Percentiles rank a stretch among this genome's conserved stretches.
These are phyloP conservation scores for Psilocybe azurescens DNA, from an alignment of 768 basidiomycete species.

Conservation along the genomic window DNA sequence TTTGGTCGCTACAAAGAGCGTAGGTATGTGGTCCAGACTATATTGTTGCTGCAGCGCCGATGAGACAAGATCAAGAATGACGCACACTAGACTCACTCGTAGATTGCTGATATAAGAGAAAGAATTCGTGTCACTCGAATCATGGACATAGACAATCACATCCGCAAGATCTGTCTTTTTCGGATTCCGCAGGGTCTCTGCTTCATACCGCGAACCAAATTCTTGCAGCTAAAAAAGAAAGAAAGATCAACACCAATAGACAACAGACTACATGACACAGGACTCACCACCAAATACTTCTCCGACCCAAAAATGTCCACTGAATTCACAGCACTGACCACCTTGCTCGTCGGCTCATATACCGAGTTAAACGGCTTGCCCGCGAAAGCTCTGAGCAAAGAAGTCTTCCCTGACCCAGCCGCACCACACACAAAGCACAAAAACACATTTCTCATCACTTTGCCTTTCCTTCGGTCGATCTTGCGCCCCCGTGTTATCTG, in stretches of 20 bases:
- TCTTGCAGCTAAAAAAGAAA: constrained; percentile 78
- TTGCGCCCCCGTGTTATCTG: constrained; percentile 86
- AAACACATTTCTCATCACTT: constrained; percentile 90
- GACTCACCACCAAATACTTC: constrained; percentile 93
- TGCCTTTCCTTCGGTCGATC: constrained; percentile 84
- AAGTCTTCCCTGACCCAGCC: constrained; percentile 95
- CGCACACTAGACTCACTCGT: constrained; percentile 56
- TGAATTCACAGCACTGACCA: constrained; percentile 91
- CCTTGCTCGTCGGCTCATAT: constrained; percentile 90
- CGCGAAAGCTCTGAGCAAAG: constrained; percentile 82
- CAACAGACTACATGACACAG: background rate
- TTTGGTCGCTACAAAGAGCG: constrained; percentile 98
- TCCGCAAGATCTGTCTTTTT: constrained; percentile 94
- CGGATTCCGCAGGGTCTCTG: constrained; percentile 84
- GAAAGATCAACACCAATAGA: background rate
- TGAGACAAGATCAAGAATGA: constrained; percentile 8
- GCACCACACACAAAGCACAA: constrained; percentile 94
- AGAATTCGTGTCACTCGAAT: constrained; percentile 98
- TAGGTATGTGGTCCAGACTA: constrained; percentile 92
- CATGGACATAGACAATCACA: constrained; percentile 94
- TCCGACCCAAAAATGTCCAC: constrained; percentile 95
- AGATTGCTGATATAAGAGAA: constrained; percentile 98
- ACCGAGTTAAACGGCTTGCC: constrained; percentile 75
- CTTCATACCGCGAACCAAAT: constrained; percentile 95
- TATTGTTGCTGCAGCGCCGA: constrained; percentile 87